Percentiles rank a stretch among this genome's conserved stretches.
phyloP scores from a whole-genome alignment of 441 rosid genomes.

The Viola pubescens region DNA sequence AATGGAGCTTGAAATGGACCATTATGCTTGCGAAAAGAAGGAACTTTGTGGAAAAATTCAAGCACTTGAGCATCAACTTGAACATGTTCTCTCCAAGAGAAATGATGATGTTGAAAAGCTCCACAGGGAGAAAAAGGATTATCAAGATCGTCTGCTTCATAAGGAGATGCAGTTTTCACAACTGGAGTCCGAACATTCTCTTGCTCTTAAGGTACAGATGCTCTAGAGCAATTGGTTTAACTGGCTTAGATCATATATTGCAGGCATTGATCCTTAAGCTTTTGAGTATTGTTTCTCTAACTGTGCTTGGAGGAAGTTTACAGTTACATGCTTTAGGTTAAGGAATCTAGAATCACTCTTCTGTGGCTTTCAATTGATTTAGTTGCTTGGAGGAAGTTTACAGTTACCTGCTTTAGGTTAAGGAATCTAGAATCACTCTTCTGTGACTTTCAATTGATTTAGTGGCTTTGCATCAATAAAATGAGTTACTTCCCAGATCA shows the following conservation, averaged over 20 bases:
- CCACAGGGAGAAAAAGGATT: conserved; percentile 46
- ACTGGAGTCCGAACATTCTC: conserved; percentile 55
- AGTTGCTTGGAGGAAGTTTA: background rate
- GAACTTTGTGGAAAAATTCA: conserved; percentile 54
- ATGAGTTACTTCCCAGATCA: no score
- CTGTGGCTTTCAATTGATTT: no score
- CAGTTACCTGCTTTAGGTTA: background rate
- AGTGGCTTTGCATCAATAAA: no score
- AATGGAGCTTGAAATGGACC: conserved; percentile 60
- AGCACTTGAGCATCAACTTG: conserved; percentile 68
- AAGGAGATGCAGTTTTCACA: conserved; percentile 57
- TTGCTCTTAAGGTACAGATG: conserved; percentile 60
- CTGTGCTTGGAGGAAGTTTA: background rate
- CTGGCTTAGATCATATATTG: background rate
- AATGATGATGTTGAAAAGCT: conserved; percentile 61
- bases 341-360: background rate
- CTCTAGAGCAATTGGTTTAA: background rate
- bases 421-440: background rate
- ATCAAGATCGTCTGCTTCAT: conserved; percentile 71
- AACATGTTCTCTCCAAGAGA: conserved; percentile 59
- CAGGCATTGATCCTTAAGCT: background rate
- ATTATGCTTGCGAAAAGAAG: conserved; percentile 61
- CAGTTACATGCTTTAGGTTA: background rate
- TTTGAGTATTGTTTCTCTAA: background rate
- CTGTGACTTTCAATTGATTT: no score